Conservation (phyloP, 1,284 basidiomycete genomes). For the Papiliotrema flavescens region DNA sequence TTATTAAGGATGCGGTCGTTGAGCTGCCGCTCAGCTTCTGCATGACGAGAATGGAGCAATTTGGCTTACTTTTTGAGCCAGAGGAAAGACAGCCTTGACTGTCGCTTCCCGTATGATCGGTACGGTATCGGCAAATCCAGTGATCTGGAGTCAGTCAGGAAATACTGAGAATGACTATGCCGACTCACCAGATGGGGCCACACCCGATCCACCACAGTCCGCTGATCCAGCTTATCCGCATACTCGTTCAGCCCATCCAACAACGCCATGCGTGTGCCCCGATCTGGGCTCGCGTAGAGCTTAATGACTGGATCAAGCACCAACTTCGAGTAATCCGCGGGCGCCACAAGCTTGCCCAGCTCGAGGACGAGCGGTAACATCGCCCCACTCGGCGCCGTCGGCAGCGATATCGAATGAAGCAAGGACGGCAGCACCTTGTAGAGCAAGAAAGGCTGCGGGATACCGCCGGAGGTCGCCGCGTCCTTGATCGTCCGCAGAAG, state of each 20-base stretch:
- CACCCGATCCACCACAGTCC: slow-evolving; percentile 77
- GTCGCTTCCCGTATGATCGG: slow-evolving; percentile 92
- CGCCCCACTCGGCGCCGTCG: slow-evolving; percentile 70
- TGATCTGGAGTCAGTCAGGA: slow-evolving; percentile 55
- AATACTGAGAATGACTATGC: slow-evolving; percentile 1
- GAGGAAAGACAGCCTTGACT: slow-evolving; percentile 76
- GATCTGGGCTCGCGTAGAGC: slow-evolving; percentile 80
- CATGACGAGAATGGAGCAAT: not conserved
- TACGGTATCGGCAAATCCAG: slow-evolving; percentile 91
- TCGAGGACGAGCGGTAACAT: slow-evolving; percentile 79
- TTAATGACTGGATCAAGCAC: slow-evolving; percentile 77
- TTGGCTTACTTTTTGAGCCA: slow-evolving; percentile 71
- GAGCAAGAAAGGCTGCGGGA: slow-evolving; percentile 83
- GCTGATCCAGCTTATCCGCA: slow-evolving; percentile 79
- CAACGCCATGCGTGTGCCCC: slow-evolving; percentile 89
- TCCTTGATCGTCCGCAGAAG: slow-evolving; percentile 81
- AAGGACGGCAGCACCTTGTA: slow-evolving; percentile 85
- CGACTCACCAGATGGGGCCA: slow-evolving; percentile 81
- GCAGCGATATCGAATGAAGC: slow-evolving; percentile 76
- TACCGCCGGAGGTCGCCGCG: slow-evolving; percentile 59
- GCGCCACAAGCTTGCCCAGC: slow-evolving; percentile 68
- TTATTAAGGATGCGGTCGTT: slow-evolving; percentile 93
- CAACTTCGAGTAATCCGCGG: slow-evolving; percentile 65
- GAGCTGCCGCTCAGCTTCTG: slow-evolving; percentile 54
- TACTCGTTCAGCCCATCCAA: slow-evolving; percentile 82